Evolutionary conservation across 169 alveolate species (phyloP).

Genomic region (Eimeria acervulina): DNA sequence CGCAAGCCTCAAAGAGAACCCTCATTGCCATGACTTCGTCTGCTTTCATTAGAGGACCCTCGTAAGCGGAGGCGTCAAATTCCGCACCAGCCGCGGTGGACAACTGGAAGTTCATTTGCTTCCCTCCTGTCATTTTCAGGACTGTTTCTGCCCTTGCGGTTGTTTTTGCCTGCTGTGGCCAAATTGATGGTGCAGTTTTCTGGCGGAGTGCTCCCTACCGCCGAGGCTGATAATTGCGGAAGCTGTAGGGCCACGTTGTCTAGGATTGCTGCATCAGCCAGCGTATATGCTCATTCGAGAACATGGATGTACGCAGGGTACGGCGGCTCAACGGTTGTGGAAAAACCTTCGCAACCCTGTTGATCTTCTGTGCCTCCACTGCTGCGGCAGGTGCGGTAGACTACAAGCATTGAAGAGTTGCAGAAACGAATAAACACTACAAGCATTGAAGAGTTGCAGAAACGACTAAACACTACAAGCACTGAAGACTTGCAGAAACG

Average conservation of each 20-base stretch:
- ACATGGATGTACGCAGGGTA: background rate
- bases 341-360: background rate
- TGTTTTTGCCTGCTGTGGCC: background rate
- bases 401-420: background rate
- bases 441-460: background rate
- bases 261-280: background rate
- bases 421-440: background rate
- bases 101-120: background rate
- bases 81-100: conserved; percentile 34
- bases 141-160: background rate
- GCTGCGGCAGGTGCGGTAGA: background rate
- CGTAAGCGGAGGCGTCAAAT: conserved; percentile 77
- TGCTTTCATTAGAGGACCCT: conserved; percentile 80
- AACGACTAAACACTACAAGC: background rate
- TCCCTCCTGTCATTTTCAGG: conserved; percentile 18
- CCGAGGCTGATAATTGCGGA: background rate
- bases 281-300: background rate
- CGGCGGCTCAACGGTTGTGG: background rate
- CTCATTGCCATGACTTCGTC: conserved; percentile 78
- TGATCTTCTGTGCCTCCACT: background rate
- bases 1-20: conserved; percentile 82
- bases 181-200: background rate
- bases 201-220: background rate
- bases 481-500: background rate
- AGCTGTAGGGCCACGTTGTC: background rate